Conservation (phyloP, 192 early-diverging fungal genomes). For the Backusella tuberculispora region DNA sequence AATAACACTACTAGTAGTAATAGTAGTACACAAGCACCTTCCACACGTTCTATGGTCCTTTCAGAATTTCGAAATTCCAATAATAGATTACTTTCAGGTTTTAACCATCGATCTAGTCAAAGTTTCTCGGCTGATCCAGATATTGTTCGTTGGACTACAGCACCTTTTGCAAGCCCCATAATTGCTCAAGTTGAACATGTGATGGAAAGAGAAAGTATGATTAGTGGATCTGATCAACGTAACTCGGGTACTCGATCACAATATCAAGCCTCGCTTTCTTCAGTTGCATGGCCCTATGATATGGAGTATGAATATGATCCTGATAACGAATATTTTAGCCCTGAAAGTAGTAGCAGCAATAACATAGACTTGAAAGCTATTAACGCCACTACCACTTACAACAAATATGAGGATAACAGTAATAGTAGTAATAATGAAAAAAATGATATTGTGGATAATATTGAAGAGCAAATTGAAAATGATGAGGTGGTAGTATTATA, state of each 20-base stretch:
- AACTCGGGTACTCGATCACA: neutral
- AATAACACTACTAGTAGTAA: neutral
- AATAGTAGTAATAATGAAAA: neutral
- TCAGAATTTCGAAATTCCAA: neutral
- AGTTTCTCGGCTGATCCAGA: slow-evolving; percentile 29
- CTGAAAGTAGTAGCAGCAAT: neutral
- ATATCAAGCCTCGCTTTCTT: slow-evolving; percentile 4
- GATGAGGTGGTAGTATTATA: neutral
- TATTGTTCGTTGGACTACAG: slow-evolving; percentile 29
- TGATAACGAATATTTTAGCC: neutral
- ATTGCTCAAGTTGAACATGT: neutral
- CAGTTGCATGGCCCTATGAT: neutral
- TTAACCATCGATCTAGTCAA: neutral
- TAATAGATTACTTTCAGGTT: neutral
- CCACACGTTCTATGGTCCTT: neutral
- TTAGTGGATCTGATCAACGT: neutral
- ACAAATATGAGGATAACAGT: neutral
- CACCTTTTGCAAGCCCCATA: neutral
- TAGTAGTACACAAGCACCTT: neutral
- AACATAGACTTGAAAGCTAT: neutral
- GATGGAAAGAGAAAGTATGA: neutral
- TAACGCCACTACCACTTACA: neutral
- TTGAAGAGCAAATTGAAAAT: neutral
- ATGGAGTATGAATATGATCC: neutral
- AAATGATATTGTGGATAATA: neutral